Evolutionary conservation across 2,329 filamentous ascomycete species (phyloP).

Genomic region (Talaromyces sp.): DNA sequence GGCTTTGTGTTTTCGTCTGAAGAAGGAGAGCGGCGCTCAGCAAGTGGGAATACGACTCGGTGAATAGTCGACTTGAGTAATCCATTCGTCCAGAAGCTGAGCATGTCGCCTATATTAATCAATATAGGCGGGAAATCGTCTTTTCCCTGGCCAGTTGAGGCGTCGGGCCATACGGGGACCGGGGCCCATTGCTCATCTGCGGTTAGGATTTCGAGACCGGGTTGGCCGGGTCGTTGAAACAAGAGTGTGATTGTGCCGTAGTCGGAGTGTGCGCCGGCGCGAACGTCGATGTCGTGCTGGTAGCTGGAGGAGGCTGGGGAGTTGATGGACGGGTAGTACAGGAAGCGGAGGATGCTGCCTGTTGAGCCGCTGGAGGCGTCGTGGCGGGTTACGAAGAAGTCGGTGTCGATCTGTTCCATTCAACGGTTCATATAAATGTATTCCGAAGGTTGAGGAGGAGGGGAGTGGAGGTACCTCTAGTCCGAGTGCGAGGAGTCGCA

Average conservation of each 20-base stretch:
- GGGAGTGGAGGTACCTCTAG: slow-evolving; percentile 58
- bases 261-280: slow-evolving; percentile 89
- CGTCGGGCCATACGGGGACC: slow-evolving; percentile 62
- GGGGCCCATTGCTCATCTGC: slow-evolving; percentile 59
- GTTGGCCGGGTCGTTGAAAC: slow-evolving; percentile 81
- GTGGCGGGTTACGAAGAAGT: slow-evolving; percentile 64
- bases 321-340: slow-evolving; percentile 66
- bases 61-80: slow-evolving; percentile 85
- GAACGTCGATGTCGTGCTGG: slow-evolving; percentile 62
- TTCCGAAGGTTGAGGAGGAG: not conserved
- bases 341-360: slow-evolving; percentile 64
- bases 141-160: slow-evolving; percentile 26
- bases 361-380: slow-evolving; percentile 51
- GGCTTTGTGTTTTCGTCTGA: slow-evolving; percentile 13
- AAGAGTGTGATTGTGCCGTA: slow-evolving; percentile 70
- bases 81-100: slow-evolving; percentile 88
- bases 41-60: slow-evolving; percentile 70
- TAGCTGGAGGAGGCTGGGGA: slow-evolving; percentile 46
- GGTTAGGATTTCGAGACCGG: slow-evolving; percentile 79
- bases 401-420: slow-evolving; percentile 39
- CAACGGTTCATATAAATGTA: not conserved
- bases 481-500: slow-evolving; percentile 75
- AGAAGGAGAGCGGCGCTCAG: slow-evolving; percentile 36
- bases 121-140: slow-evolving; percentile 63
- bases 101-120: slow-evolving; percentile 68